Conservation (phyloP, 306 rosid species). For the Arachis hypogaea region DNA sequence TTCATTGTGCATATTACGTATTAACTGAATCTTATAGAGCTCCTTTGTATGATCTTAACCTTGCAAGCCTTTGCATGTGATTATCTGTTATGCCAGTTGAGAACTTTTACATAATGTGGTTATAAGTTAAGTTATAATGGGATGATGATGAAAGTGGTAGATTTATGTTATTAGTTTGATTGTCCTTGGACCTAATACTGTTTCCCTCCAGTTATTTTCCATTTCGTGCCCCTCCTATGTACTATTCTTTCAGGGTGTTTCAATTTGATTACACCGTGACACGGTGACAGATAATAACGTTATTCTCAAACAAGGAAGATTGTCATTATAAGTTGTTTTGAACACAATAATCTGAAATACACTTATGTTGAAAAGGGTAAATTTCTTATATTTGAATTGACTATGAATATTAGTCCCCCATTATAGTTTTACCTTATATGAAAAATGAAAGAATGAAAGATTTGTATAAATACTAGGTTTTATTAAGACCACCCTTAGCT, state of each 20-base stretch:
- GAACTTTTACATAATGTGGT: too few relatives aligned
- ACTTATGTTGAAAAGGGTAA: not conserved
- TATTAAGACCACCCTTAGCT: constrained; percentile 3
- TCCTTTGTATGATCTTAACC: constrained; percentile 23
- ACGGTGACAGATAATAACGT: too few relatives aligned
- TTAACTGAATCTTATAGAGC: constrained; percentile 37
- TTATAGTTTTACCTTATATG: not conserved
- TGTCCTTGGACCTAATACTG: not conserved
- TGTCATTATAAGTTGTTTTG: too few relatives aligned
- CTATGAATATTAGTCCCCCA: not conserved
- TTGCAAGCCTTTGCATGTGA: constrained; percentile 4
- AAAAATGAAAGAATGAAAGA: too few relatives aligned
- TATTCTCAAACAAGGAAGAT: too few relatives aligned
- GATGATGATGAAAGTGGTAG: not conserved
- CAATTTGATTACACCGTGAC: too few relatives aligned
- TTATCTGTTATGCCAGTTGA: constrained; percentile 19
- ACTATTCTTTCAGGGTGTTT: not conserved
- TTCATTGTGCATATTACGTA: constrained; percentile 4
- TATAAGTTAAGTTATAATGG: constrained; percentile 5
- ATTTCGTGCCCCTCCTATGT: not conserved
- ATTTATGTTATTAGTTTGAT: constrained; percentile 7
- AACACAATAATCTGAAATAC: too few relatives aligned
- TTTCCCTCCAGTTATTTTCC: not conserved
- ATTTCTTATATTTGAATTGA: not conserved
- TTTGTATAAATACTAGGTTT: not conserved